Base-by-base conservation (phyloP, 768 basidiomycete species). In the Suillus occidentalis region DNA sequence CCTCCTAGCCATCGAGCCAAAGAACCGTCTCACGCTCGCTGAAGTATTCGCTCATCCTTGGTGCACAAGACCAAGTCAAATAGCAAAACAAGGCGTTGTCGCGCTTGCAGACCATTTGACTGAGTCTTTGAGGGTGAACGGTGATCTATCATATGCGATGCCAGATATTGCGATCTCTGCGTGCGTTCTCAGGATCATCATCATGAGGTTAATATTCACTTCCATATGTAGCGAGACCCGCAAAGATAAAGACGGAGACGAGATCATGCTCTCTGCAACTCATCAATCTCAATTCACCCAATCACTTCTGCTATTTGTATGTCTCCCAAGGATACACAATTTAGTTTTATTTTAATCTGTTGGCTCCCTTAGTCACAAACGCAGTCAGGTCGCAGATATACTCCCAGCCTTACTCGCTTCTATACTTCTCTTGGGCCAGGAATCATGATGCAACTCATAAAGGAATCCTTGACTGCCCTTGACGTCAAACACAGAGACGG, bases 351-450 rank as follows among this genome's bases (percentile, higher is more conserved):
- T 65, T 42, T 59, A 42, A 12, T 20, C 6, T 3, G 20, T 28
- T 42, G 28, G 16, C 25, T 22, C n/a, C 0, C 36, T 0, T 69
- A 95, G 94, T 91, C 92, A 0, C 91, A 95, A 83, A 94, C 92
- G 0, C 91, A 92, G 78, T 77, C 79, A 1, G 93, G 93, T 4
- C 81, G 79, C 34, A 85, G 87, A 13, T 93, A 94, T 70, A 88
- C 81, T 2, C 90, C 92, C 0, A 84, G 88, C 64, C 82, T 94
- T 20, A 94, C 94, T 0, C 88, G 93, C 0, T 95, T 95, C 81
- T 95, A 93, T 74, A 84, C 89, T 0, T 74, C 82, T 0, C 72
- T 89, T 4, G 79, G 80, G 0, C 90, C 90, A 0, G 75, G 77
- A 0, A 75, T 83, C 4, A 78, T 93, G 50, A 71, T 88, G 47